Percentiles rank a stretch among this genome's conserved stretches.
phyloP scores from a whole-genome alignment of 2,329 filamentous ascomycete genomes.

The Diaporthe vaccinii region DNA sequence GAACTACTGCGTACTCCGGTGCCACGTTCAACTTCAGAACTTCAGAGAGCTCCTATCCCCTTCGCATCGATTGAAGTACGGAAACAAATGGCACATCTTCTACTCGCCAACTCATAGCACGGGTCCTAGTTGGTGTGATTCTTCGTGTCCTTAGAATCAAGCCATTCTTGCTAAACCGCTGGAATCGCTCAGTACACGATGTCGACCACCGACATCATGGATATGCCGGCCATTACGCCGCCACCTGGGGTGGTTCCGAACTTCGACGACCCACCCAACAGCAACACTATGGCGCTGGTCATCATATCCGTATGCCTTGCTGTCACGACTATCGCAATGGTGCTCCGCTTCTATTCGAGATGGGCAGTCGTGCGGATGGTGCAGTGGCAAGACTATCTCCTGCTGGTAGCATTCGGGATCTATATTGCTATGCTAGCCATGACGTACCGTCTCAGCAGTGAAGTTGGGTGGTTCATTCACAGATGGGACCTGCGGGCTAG shows the following conservation, averaged over 20 bases:
- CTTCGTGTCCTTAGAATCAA: neutral
- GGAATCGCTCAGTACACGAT: neutral
- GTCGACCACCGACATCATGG: neutral
- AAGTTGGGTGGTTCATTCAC: neutral
- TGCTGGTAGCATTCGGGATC: neutral
- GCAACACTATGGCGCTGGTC: neutral
- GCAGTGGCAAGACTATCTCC: conserved; percentile 10
- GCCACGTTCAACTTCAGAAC: neutral
- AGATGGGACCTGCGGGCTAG: neutral
- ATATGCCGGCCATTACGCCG: neutral
- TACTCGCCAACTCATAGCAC: neutral
- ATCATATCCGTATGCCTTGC: neutral
- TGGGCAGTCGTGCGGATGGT: neutral
- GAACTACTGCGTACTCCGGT: neutral
- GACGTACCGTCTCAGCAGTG: neutral
- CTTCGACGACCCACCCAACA: neutral
- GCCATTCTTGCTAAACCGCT: neutral
- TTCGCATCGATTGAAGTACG: neutral
- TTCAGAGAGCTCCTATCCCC: neutral
- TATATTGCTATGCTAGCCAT: neutral
- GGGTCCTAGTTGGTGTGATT: too few species aligned
- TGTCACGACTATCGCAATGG: neutral
- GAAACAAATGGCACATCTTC: neutral
- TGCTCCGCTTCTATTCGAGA: neutral
- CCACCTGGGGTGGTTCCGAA: conserved; percentile 1